Conservation (phyloP, 768 basidiomycete species). For the Termitomyces sp. region DNA sequence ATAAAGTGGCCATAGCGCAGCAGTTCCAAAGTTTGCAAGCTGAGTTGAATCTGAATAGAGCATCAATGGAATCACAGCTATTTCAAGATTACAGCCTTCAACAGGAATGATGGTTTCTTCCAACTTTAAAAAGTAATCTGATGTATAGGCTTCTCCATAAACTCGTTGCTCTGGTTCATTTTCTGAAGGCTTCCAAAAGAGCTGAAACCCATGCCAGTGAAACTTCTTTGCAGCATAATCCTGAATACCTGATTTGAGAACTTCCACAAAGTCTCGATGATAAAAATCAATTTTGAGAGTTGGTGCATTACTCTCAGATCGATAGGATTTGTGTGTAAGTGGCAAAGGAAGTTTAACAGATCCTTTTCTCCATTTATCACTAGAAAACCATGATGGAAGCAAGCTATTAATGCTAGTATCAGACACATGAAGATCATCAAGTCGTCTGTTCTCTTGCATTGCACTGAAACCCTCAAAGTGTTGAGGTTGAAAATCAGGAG, state of each 20-base stretch:
- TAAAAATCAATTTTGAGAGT: background rate
- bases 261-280: background rate
- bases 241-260: background rate
- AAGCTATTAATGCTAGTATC: too few species aligned
- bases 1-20: too few species aligned
- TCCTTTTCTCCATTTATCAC: background rate
- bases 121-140: background rate
- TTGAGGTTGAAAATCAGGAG: background rate
- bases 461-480: constrained; percentile 1
- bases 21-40: background rate
- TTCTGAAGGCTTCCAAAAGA: background rate
- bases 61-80: background rate
- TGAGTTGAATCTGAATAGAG: background rate
- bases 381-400: background rate
- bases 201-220: background rate
- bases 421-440: background rate
- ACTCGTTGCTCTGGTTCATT: background rate
- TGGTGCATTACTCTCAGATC: background rate
- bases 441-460: background rate
- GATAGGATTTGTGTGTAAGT: background rate
- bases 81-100: background rate
- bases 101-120: background rate
- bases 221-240: background rate
- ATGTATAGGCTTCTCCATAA: constrained; percentile 1
- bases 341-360: background rate